Percentiles rank a stretch among this genome's conserved stretches.
These are phyloP conservation scores for Solanum piurae DNA, from an alignment of 257 asterid species.

Conservation along the genomic window DNA sequence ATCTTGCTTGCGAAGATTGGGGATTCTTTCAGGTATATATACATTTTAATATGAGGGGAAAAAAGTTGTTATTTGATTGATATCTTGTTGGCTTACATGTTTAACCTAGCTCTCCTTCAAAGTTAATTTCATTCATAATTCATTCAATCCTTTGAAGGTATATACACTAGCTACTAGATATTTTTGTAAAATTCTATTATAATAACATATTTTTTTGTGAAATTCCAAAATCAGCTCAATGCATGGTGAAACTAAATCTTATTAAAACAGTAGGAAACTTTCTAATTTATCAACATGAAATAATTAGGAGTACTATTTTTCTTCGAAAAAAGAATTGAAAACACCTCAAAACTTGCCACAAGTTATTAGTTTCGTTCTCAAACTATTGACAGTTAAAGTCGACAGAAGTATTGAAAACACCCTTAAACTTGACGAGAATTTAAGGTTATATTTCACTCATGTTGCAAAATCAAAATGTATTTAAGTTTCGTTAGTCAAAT, in stretches of 20 bases:
- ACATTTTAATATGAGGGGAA: background rate
- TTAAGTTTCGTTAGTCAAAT: too few relatives aligned
- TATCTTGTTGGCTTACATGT: background rate
- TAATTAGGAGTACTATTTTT: too few relatives aligned
- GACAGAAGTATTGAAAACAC: too few relatives aligned
- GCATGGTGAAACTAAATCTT: background rate
- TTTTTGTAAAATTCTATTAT: too few relatives aligned
- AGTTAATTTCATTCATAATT: background rate
- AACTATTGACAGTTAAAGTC: background rate
- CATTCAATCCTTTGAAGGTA: background rate
- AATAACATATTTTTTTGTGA: background rate
- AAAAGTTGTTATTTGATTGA: background rate
- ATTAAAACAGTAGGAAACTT: background rate
- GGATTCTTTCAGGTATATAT: background rate
- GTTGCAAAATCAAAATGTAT: too few relatives aligned
- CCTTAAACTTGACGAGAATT: background rate
- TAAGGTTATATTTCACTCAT: background rate
- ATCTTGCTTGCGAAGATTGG: conserved; percentile 1
- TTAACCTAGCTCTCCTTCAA: background rate
- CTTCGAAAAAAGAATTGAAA: too few relatives aligned
- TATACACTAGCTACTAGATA: background rate
- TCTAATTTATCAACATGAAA: too few relatives aligned
- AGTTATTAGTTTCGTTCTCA: too few relatives aligned
- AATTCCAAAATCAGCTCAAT: too few relatives aligned
- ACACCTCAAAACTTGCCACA: background rate